Evolutionary conservation across 176 grass and related monocot species (phyloP).

Genomic region (Phoenix dactylifera): DNA sequence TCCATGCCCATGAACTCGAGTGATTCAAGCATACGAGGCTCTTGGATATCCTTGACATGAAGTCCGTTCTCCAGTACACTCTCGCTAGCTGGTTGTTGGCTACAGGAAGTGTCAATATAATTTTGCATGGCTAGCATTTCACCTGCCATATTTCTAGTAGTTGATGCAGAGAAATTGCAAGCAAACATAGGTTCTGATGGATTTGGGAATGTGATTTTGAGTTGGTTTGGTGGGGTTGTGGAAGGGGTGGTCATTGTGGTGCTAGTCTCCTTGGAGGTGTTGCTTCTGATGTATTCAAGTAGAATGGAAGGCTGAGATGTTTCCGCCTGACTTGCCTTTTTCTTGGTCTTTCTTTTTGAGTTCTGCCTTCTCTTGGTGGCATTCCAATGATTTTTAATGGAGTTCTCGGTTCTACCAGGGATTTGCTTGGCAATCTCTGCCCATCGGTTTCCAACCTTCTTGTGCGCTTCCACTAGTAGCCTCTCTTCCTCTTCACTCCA

Average conservation of each 20-base stretch:
- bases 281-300: constrained; percentile 50
- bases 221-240: background rate
- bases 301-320: constrained; percentile 28
- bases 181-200: too few species aligned
- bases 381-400: constrained; percentile 89
- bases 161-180: background rate
- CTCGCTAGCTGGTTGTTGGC: background rate
- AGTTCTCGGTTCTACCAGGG: constrained; percentile 57
- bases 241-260: background rate
- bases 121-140: too few species aligned
- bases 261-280: background rate
- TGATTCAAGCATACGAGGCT: background rate
- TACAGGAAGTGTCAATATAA: too few species aligned
- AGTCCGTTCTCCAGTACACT: background rate
- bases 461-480: constrained; percentile 40
- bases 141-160: background rate
- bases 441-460: constrained; percentile 49
- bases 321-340: constrained; percentile 26
- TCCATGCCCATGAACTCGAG: background rate
- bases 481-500: constrained; percentile 63
- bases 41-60: background rate
- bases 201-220: too few species aligned
- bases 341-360: constrained; percentile 43
- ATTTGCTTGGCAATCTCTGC: constrained; percentile 41
- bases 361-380: constrained; percentile 53